A percentile compares a stretch with the other conserved stretches of the same genome.
Conservation (phyloP, 2,329 filamentous ascomycete genomes). For the Calonectria pseudoturangicola region DNA sequence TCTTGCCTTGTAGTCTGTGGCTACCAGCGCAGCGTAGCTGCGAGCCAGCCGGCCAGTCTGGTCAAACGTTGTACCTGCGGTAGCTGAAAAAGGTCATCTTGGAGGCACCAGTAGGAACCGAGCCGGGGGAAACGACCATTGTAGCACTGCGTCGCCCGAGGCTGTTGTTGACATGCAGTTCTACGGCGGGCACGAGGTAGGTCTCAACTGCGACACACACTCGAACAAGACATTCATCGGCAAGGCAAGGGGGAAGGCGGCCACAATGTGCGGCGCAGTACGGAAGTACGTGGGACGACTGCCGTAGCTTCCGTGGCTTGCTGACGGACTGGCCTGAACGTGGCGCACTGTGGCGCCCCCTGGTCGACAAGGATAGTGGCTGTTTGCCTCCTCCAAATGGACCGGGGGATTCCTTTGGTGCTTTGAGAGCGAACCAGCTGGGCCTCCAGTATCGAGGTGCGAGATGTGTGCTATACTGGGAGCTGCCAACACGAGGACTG, state of each 20-base stretch:
- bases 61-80: slow-evolving; percentile 27
- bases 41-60: neutral
- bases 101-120: slow-evolving; percentile 16
- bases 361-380: slow-evolving; percentile 34
- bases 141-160: slow-evolving; percentile 25
- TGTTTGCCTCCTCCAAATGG: slow-evolving; percentile 27
- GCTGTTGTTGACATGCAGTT: slow-evolving; percentile 25
- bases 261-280: slow-evolving; percentile 25
- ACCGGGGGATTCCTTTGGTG: slow-evolving; percentile 24
- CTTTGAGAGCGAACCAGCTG: slow-evolving; percentile 15
- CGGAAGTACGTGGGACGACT: slow-evolving; percentile 23
- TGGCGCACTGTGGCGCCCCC: slow-evolving; percentile 51
- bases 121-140: slow-evolving; percentile 3
- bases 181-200: slow-evolving; percentile 7
- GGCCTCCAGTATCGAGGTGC: slow-evolving; percentile 18
- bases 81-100: slow-evolving; percentile 18
- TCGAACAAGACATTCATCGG: slow-evolving; percentile 20
- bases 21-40: slow-evolving; percentile 19
- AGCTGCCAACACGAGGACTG: slow-evolving; percentile 33
- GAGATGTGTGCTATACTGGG: slow-evolving; percentile 23
- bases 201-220: slow-evolving; percentile 21
- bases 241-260: slow-evolving; percentile 26
- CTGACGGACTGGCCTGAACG: slow-evolving; percentile 46
- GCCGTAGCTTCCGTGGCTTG: slow-evolving; percentile 44
- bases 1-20: slow-evolving; percentile 3